phyloP scores from a whole-genome alignment of 345 rosid species.

The Heritiera littoralis region DNA sequence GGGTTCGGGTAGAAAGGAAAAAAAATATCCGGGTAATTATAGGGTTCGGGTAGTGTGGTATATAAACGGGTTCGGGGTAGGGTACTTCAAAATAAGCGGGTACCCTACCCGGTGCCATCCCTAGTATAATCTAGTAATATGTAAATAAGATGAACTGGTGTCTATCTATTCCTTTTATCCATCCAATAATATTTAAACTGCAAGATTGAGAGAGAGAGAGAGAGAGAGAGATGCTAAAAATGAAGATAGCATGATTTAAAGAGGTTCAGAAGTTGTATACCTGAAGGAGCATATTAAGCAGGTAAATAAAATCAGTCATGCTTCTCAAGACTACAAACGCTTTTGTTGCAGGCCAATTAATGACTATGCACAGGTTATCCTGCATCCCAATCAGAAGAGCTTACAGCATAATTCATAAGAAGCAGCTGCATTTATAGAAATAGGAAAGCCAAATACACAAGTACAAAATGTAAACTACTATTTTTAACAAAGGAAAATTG shows the following conservation, averaged over 20 bases:
- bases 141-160: neutral
- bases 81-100: too few relatives aligned
- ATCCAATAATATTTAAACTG: neutral
- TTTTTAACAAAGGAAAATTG: neutral
- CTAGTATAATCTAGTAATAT: neutral
- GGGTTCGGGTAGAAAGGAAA: too few relatives aligned
- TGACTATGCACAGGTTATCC: slow-evolving; percentile 54
- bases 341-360: slow-evolving; percentile 48
- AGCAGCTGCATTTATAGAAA: neutral
- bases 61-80: too few relatives aligned
- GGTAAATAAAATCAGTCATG: slow-evolving; percentile 64
- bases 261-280: slow-evolving; percentile 33
- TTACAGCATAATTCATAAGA: neutral
- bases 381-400: slow-evolving; percentile 33
- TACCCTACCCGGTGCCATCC: too few relatives aligned
- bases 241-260: neutral
- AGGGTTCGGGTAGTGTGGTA: too few relatives aligned
- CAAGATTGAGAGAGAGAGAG: neutral
- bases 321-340: slow-evolving; percentile 53
- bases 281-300: slow-evolving; percentile 81
- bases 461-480: neutral
- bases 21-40: too few relatives aligned
- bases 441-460: neutral
- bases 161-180: neutral
- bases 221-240: neutral